phyloP scores from a whole-genome alignment of 2,329 filamentous ascomycete genomes.

The Beauveria sp. region DNA sequence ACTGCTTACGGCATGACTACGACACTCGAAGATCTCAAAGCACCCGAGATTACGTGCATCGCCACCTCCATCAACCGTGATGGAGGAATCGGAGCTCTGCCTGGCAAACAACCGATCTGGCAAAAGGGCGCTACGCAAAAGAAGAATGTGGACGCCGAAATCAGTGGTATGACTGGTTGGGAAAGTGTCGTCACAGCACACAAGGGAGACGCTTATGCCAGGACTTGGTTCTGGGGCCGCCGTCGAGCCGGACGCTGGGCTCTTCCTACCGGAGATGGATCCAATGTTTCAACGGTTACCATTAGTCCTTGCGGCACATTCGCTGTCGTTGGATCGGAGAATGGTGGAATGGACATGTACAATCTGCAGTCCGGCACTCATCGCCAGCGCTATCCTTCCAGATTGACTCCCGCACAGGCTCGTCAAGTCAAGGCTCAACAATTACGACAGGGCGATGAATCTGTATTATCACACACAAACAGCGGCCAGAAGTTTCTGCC shows the following conservation, averaged over 20 bases:
- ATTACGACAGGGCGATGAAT: constrained; percentile 49
- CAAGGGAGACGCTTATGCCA: constrained; percentile 71
- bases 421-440: constrained; percentile 65
- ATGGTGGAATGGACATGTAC: constrained; percentile 85
- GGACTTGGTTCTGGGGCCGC: constrained; percentile 97
- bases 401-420: constrained; percentile 68
- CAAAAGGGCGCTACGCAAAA: constrained; percentile 63
- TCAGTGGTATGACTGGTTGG: constrained; percentile 80
- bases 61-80: constrained; percentile 90
- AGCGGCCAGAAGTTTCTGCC: constrained; percentile 34
- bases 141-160: constrained; percentile 58
- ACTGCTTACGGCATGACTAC: constrained; percentile 54
- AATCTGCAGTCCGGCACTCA: constrained; percentile 91
- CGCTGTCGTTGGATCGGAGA: constrained; percentile 77
- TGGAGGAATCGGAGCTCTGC: constrained; percentile 81
- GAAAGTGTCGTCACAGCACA: constrained; percentile 95
- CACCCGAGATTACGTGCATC: constrained; percentile 84
- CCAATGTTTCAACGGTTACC: constrained; percentile 77
- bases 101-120: constrained; percentile 75
- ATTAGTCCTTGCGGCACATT: constrained; percentile 93
- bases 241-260: constrained; percentile 91
- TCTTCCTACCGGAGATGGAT: constrained; percentile 75
- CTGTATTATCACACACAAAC: constrained; percentile 46
- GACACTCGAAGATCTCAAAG: constrained; percentile 70
- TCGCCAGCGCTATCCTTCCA: constrained; percentile 79